phyloP scores from a whole-genome alignment of 768 basidiomycete genomes.

The Suillus americanus region DNA sequence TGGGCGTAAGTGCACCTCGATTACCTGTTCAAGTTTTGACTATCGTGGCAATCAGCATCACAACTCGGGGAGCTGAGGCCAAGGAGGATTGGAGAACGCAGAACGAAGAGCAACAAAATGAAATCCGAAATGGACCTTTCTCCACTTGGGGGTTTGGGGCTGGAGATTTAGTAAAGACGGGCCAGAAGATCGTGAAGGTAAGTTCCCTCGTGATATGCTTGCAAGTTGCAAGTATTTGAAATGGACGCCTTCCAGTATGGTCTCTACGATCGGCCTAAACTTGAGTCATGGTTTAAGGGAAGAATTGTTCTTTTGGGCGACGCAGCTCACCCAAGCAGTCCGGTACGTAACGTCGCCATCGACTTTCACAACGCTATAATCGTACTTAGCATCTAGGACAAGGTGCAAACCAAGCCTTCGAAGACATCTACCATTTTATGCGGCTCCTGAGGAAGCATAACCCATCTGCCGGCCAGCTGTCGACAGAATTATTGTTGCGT shows the following conservation, averaged over 20 bases:
- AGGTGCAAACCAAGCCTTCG: constrained; percentile 46
- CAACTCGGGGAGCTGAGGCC: constrained; percentile 31
- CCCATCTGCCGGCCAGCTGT: constrained; percentile 22
- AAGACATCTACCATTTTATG: constrained; percentile 39
- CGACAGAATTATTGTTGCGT: constrained; percentile 25
- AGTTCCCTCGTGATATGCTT: background rate
- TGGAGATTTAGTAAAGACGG: constrained; percentile 16
- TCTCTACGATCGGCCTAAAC: constrained; percentile 42
- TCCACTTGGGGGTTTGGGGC: constrained; percentile 20
- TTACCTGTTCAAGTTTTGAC: background rate
- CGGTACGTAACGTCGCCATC: constrained; percentile 26
- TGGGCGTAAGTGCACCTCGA: constrained; percentile 35
- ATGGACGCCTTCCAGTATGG: constrained; percentile 32
- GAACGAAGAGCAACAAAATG: constrained; percentile 24
- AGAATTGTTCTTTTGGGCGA: constrained; percentile 44
- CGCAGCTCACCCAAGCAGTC: constrained; percentile 46
- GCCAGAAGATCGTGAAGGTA: constrained; percentile 19
- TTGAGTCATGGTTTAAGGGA: constrained; percentile 40
- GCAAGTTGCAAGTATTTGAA: background rate
- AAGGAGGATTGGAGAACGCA: constrained; percentile 43
- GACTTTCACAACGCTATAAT: background rate
- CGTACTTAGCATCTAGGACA: constrained; percentile 41
- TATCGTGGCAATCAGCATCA: background rate
- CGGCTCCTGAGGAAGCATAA: constrained; percentile 33
- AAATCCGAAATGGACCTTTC: constrained; percentile 17